Percentiles rank a stretch among this genome's conserved stretches.
Evolutionary conservation across 164 flowering plant genomes (phyloP).

Genomic region (Berberis vulgaris): DNA sequence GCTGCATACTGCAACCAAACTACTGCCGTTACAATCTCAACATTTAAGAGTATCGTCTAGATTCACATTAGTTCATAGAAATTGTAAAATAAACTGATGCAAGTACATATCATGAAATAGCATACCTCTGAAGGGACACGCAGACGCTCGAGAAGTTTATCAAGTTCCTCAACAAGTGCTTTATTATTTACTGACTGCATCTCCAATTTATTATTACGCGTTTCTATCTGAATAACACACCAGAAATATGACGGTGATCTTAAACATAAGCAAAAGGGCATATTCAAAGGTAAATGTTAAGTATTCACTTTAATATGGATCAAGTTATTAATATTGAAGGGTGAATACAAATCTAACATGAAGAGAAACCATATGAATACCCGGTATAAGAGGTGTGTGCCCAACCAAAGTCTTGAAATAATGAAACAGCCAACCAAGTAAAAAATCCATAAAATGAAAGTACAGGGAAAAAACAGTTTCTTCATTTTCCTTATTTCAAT

Average conservation of each 20-base stretch:
- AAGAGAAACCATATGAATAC: too few species aligned
- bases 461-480: too few species aligned
- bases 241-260: not conserved
- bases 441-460: too few species aligned
- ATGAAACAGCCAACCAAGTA: too few species aligned
- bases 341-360: too few species aligned
- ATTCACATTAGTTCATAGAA: not conserved
- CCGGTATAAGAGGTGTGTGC: too few species aligned
- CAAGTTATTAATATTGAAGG: too few species aligned
- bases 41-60: not conserved
- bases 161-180: slow-evolving; percentile 83
- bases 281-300: too few species aligned
- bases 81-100: not conserved
- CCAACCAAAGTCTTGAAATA: too few species aligned
- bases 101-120: slow-evolving; percentile 2
- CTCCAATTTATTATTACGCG: slow-evolving; percentile 94
- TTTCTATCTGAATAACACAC: slow-evolving; percentile 67
- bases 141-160: slow-evolving; percentile 78
- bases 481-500: too few species aligned
- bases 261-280: not conserved
- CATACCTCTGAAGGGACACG: slow-evolving; percentile 90
- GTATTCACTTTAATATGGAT: too few species aligned
- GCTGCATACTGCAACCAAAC: slow-evolving; percentile 66
- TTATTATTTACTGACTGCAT: slow-evolving; percentile 95
- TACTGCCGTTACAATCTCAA: slow-evolving; percentile 5